These are phyloP conservation scores for Fusarium oxysporum DNA, from an alignment of 2,329 filamentous ascomycete genomes.

Conservation along the genomic window DNA sequence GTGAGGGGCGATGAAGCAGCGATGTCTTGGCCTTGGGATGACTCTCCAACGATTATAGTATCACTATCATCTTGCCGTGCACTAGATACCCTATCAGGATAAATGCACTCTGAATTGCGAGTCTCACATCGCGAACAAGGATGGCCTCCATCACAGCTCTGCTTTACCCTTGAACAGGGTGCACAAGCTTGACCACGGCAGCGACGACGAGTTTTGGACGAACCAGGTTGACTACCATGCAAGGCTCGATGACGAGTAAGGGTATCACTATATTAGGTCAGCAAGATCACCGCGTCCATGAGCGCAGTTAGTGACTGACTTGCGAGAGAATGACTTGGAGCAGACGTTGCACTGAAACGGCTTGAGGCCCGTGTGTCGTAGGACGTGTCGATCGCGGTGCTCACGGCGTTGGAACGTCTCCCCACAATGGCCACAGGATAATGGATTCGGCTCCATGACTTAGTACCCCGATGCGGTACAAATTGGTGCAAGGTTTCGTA, in stretches of 20 bases:
- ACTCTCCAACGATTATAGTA: accelerated
- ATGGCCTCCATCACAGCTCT: neutral
- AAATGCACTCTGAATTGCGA: accelerated
- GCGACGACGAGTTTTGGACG: neutral
- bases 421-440: neutral
- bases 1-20: neutral
- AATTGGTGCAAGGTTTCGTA: no score
- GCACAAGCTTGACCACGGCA: neutral
- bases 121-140: neutral
- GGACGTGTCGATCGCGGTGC: constrained; percentile 5
- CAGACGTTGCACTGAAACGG: neutral
- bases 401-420: neutral
- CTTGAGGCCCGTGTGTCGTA: neutral
- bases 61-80: accelerated
- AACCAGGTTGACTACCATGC: neutral
- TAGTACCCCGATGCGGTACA: accelerated
- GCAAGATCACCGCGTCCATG: neutral
- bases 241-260: neutral
- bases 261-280: accelerated
- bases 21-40: neutral
- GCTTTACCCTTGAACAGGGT: neutral
- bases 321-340: neutral
- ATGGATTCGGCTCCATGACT: neutral
- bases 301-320: neutral
- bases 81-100: accelerated